Evolutionary conservation across 2,329 filamentous ascomycete genomes (phyloP).

Genomic region (Teratosphaeria gauchensis): DNA sequence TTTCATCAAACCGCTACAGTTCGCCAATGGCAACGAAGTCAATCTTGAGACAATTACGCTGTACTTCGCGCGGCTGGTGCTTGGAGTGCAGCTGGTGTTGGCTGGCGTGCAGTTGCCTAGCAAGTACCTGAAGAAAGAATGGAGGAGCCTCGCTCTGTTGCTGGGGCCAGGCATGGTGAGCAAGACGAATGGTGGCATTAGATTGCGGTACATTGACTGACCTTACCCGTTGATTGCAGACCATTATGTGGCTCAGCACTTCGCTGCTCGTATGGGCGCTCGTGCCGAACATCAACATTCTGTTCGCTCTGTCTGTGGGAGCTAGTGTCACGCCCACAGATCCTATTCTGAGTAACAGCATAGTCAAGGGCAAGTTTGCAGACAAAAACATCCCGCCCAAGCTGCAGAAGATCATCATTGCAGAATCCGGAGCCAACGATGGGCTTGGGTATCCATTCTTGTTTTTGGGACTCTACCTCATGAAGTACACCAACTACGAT

Average conservation of each 20-base stretch:
- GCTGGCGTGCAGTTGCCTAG: slow-evolving; percentile 81
- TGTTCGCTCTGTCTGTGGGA: slow-evolving; percentile 70
- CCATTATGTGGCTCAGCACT: slow-evolving; percentile 76
- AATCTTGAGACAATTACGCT: slow-evolving; percentile 66
- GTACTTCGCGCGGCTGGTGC: slow-evolving; percentile 75
- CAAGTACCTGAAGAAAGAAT: slow-evolving; percentile 69
- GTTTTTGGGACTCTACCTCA: slow-evolving; percentile 73
- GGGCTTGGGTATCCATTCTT: slow-evolving; percentile 82
- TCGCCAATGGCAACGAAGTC: slow-evolving; percentile 49
- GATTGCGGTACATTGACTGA: too few species aligned
- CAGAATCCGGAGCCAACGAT: slow-evolving; percentile 80
- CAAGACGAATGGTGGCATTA: too few species aligned
- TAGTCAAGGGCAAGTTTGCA: slow-evolving; percentile 88
- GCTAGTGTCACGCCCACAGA: slow-evolving; percentile 91
- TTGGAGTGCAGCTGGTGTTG: slow-evolving; percentile 82
- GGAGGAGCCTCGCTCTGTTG: slow-evolving; percentile 63
- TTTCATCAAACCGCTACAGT: slow-evolving; percentile 63
- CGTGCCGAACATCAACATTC: slow-evolving; percentile 59
- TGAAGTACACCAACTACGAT: slow-evolving; percentile 60
- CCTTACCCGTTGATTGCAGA: slow-evolving; percentile 13
- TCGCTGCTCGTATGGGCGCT: slow-evolving; percentile 69
- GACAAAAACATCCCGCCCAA: slow-evolving; percentile 79
- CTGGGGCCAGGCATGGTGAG: slow-evolving; percentile 67
- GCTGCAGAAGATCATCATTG: slow-evolving; percentile 58
- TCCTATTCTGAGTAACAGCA: slow-evolving; percentile 76